Conservation (phyloP, 106 monocot species). For the Allium cepa region DNA sequence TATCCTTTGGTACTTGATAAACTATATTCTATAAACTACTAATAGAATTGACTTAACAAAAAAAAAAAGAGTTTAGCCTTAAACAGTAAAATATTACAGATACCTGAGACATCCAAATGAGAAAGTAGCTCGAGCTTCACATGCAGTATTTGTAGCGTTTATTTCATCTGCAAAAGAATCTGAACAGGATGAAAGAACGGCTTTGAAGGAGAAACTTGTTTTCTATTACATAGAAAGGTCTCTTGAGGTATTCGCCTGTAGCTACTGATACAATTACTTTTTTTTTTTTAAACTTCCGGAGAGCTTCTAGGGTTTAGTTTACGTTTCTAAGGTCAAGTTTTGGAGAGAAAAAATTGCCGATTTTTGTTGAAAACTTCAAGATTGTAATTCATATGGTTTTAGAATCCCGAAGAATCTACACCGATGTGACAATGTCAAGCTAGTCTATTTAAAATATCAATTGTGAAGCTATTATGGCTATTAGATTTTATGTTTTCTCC, state of each 20-base stretch:
- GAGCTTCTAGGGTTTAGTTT: no score
- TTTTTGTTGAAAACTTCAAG: no score
- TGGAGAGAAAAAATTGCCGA: no score
- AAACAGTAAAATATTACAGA: conserved; percentile 26
- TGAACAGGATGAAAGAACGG: conserved; percentile 34
- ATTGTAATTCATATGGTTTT: no score
- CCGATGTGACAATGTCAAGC: no score
- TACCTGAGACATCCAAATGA: conserved; percentile 81
- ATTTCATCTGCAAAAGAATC: conserved; percentile 63
- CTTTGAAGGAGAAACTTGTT: conserved; percentile 74
- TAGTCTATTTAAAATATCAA: no score
- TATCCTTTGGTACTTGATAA: conserved; percentile 50
- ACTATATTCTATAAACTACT: neutral
- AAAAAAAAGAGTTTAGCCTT: conserved; percentile 12
- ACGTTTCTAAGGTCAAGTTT: no score
- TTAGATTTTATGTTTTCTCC: no score
- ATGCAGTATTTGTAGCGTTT: conserved; percentile 86
- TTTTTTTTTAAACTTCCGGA: no score
- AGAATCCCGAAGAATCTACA: no score
- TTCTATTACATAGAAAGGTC: conserved; percentile 87
- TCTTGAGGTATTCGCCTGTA: conserved; percentile 44
- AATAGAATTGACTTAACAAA: neutral
- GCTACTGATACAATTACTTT: no score
- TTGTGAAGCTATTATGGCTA: no score
- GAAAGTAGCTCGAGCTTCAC: conserved; percentile 86